These are phyloP conservation scores for Comarum palustre DNA, from an alignment of 306 rosid species.

Conservation along the genomic window DNA sequence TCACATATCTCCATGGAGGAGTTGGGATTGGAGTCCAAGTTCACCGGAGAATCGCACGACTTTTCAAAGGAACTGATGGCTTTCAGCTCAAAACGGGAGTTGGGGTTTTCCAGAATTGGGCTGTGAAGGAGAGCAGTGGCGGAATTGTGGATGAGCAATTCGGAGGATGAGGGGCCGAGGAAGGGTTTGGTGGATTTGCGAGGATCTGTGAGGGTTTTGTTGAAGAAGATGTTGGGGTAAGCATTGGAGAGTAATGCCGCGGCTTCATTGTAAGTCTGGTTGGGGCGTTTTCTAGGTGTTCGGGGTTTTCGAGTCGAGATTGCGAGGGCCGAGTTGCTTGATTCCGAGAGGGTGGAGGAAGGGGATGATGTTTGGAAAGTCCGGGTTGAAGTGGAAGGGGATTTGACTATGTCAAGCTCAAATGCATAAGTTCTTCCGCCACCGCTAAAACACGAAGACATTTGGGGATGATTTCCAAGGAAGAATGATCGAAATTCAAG, in stretches of 20 bases:
- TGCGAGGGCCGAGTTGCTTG: conserved; percentile 60
- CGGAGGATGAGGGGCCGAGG: conserved; percentile 37
- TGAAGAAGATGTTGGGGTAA: conserved; percentile 73
- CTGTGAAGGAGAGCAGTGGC: conserved; percentile 45
- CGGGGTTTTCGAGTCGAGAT: conserved; percentile 71
- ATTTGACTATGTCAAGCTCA: conserved; percentile 74
- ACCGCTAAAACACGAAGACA: conserved; percentile 83
- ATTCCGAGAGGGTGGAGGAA: conserved; percentile 78
- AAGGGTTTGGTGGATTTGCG: conserved; percentile 38
- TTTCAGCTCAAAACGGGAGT: conserved; percentile 36
- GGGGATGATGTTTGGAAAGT: conserved; percentile 65
- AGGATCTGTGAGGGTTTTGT: conserved; percentile 40
- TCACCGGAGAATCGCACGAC: conserved; percentile 45
- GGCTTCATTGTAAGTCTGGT: conserved; percentile 91
- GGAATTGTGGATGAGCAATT: conserved; percentile 51
- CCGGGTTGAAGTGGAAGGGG: conserved; percentile 53
- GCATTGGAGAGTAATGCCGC: conserved; percentile 80
- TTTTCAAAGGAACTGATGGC: conserved; percentile 35
- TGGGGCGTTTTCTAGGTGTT: conserved; percentile 80
- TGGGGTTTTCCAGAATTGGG: conserved; percentile 32
- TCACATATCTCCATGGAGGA: conserved; percentile 27
- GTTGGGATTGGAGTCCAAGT: conserved; percentile 5
- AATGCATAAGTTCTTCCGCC: conserved; percentile 72
- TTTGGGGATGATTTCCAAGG: conserved; percentile 19
- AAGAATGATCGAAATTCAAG: neutral